Conservation (phyloP, 2,329 filamentous ascomycete species). For the Trichoderma atroviride region DNA sequence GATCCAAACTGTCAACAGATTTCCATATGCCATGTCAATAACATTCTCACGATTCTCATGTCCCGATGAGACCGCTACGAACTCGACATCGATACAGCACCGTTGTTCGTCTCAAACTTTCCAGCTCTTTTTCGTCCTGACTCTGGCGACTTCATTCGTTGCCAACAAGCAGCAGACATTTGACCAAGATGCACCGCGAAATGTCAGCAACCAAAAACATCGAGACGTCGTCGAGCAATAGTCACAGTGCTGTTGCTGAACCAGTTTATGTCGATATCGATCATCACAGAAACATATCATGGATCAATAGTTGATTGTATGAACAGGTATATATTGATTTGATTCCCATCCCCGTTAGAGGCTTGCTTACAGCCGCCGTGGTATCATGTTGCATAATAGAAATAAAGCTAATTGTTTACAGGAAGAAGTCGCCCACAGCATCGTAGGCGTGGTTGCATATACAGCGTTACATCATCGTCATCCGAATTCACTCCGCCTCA, state of each 20-base stretch:
- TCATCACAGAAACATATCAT: not conserved
- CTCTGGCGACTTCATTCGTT: not conserved
- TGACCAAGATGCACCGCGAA: not conserved
- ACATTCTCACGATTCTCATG: not conserved
- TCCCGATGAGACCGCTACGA: not conserved
- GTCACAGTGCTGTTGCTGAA: not conserved
- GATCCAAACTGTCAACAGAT: not conserved
- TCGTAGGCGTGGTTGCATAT: slow-evolving; percentile 21
- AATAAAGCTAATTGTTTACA: slow-evolving; percentile 26
- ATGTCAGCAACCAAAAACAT: not conserved
- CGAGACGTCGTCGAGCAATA: not conserved
- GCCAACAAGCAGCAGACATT: not conserved
- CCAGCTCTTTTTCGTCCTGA: not conserved
- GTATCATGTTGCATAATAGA: slow-evolving; percentile 27
- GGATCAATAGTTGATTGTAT: not conserved
- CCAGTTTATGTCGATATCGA: not conserved
- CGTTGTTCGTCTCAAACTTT: not conserved
- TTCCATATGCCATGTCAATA: not conserved
- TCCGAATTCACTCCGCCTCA: not conserved
- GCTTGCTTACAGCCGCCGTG: slow-evolving; percentile 3
- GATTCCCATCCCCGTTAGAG: slow-evolving; percentile 8
- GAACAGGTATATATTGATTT: slow-evolving; percentile 16
- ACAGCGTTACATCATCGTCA: slow-evolving; percentile 19
- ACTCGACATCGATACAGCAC: not conserved
- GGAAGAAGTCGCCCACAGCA: slow-evolving; percentile 23